These are phyloP conservation scores for Helotiales sp. DNA, from an alignment of 2,329 filamentous ascomycete species.

Conservation along the genomic window DNA sequence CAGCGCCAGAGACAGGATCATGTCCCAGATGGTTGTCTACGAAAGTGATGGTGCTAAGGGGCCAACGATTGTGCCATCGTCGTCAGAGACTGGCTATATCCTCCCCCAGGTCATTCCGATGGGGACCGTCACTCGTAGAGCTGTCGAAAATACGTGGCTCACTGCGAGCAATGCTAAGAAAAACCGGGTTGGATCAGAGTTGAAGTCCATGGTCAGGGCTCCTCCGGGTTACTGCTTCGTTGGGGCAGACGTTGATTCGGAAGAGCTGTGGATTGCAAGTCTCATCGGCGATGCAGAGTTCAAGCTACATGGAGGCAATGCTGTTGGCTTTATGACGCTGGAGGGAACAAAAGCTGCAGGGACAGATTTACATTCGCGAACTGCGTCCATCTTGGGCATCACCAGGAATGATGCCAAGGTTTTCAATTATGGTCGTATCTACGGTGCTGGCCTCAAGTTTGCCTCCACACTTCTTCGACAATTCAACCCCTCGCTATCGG, in stretches of 20 bases:
- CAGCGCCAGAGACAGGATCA: conserved; percentile 89
- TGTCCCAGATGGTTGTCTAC: conserved; percentile 93
- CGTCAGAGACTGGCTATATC: conserved; percentile 68
- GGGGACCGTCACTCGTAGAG: conserved; percentile 92
- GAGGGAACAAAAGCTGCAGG: conserved; percentile 94
- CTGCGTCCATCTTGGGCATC: conserved; percentile 88
- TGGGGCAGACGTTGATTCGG: conserved; percentile 94
- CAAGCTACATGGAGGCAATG: conserved; percentile 91
- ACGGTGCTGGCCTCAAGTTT: conserved; percentile 95
- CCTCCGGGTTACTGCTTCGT: conserved; percentile 91
- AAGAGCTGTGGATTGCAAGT: conserved; percentile 98
- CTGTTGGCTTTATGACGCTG: conserved; percentile 97
- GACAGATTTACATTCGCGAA: conserved; percentile 92
- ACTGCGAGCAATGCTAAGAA: conserved; percentile 96
- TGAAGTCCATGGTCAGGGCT: conserved; percentile 95
- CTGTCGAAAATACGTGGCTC: conserved; percentile 97
- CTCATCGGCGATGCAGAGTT: conserved; percentile 94
- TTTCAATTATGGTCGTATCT: conserved; percentile 98
- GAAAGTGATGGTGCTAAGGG: conserved; percentile 55
- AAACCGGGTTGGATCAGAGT: conserved; percentile 92
- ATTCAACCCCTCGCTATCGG: conserved; percentile 84
- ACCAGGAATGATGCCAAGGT: conserved; percentile 94
- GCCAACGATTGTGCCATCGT: conserved; percentile 16
- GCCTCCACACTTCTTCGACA: conserved; percentile 86
- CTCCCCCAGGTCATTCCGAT: conserved; percentile 95